Evolutionary conservation across 108 stramenopile genomes (phyloP).

Genomic region (Cyclotella kingstonii): DNA sequence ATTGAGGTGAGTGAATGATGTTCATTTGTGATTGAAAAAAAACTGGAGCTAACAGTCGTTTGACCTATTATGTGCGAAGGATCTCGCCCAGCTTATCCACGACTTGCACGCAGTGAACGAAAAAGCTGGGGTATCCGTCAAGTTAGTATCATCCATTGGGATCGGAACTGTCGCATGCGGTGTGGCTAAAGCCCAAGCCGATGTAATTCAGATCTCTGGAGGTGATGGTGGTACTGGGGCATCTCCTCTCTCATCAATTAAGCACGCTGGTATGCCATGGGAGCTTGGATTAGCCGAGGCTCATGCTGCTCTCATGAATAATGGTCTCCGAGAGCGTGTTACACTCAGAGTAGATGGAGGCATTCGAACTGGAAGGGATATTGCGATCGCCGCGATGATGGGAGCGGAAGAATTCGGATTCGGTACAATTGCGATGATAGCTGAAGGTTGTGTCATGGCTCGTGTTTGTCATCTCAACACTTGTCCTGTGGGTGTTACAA

Average conservation of each 20-base stretch:
- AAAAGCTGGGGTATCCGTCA: slow-evolving; percentile 91
- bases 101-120: slow-evolving; percentile 93
- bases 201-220: slow-evolving; percentile 93
- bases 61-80: slow-evolving; percentile 31
- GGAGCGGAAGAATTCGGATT: slow-evolving; percentile 94
- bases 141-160: slow-evolving; percentile 96
- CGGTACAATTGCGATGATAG: slow-evolving; percentile 94
- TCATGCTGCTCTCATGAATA: slow-evolving; percentile 83
- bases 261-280: slow-evolving; percentile 92
- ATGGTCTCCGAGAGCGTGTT: slow-evolving; percentile 88
- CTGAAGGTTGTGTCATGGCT: slow-evolving; percentile 95
- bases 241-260: slow-evolving; percentile 88
- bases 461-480: slow-evolving; percentile 96
- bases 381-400: slow-evolving; percentile 87
- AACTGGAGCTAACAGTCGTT: too few species aligned
- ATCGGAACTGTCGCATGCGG: slow-evolving; percentile 96
- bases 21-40: too few species aligned
- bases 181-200: slow-evolving; percentile 94
- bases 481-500: slow-evolving; percentile 94
- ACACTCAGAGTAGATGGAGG: slow-evolving; percentile 89
- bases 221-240: slow-evolving; percentile 95
- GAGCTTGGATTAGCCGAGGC: slow-evolving; percentile 93
- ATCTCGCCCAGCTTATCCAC: slow-evolving; percentile 95
- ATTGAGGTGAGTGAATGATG: slow-evolving; percentile 79
- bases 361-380: slow-evolving; percentile 89